phyloP scores from a whole-genome alignment of 805 yeast species.

The Pichia pseudocactophila region DNA sequence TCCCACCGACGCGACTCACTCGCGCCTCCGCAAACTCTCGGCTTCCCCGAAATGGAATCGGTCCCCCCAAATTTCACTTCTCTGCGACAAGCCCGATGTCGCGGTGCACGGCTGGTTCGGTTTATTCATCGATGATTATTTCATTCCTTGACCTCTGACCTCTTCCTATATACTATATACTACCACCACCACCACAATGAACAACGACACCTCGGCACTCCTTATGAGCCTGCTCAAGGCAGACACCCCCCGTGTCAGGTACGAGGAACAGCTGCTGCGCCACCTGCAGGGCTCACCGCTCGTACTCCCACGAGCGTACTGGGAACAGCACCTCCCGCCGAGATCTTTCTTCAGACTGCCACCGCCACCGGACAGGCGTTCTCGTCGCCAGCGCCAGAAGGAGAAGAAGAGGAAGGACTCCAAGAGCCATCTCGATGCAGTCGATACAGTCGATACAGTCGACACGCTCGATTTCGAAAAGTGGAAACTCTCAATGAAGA shows the following conservation, averaged over 20 bases:
- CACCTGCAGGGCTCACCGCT: conserved; percentile 9
- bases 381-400: conserved; percentile 12
- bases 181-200: too few relatives aligned
- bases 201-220: too few relatives aligned
- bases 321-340: conserved; percentile 34
- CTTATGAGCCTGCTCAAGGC: too few relatives aligned
- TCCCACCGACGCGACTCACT: too few relatives aligned
- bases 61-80: too few relatives aligned
- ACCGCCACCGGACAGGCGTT: conserved; percentile 8
- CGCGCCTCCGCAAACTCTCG: too few relatives aligned
- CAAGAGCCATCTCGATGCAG: conserved; percentile 1
- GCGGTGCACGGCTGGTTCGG: too few relatives aligned
- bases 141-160: too few relatives aligned
- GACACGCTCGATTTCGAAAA: conserved; percentile 44
- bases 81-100: too few relatives aligned
- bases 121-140: too few relatives aligned
- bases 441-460: background rate
- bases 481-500: conserved; percentile 47
- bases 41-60: too few relatives aligned
- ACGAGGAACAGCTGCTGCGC: conserved; percentile 4
- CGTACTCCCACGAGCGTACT: conserved; percentile 9
- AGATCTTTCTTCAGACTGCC: conserved; percentile 29
- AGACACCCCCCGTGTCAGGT: background rate
- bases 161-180: too few relatives aligned
- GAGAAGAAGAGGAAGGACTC: conserved; percentile 20